Conservation (phyloP, 163 green algal species). For the Trebouxia gelatinosa region DNA sequence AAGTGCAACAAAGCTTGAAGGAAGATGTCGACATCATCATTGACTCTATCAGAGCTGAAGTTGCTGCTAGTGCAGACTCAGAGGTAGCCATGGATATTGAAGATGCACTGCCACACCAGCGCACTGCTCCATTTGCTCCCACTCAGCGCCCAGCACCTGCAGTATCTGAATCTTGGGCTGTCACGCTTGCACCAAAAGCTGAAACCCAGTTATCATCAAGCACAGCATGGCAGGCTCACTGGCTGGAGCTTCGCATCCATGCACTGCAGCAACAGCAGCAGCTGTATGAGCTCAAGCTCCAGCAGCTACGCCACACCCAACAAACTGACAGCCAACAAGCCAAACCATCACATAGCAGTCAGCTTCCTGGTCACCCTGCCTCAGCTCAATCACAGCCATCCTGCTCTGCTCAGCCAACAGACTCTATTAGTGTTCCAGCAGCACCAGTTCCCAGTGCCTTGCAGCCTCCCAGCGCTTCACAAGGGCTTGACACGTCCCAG, state of each 20-base stretch:
- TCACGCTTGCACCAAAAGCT: neutral
- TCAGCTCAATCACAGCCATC: neutral
- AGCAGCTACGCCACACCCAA: neutral
- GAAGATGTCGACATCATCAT: too few species aligned
- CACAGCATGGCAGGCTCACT: conserved; percentile 34
- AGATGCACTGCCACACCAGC: too few species aligned
- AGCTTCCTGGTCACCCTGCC: neutral
- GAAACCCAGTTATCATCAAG: neutral
- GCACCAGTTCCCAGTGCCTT: neutral
- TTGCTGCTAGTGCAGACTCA: too few species aligned
- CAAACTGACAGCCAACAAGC: neutral
- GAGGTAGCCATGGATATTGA: too few species aligned
- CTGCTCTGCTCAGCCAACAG: neutral
- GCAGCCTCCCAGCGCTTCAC: conserved; percentile 33
- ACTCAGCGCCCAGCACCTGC: neutral
- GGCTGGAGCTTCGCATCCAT: conserved; percentile 61
- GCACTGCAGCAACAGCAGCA: conserved; percentile 50
- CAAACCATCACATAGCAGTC: neutral
- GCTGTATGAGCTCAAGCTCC: conserved; percentile 29
- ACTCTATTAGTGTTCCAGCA: neutral
- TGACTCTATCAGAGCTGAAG: too few species aligned
- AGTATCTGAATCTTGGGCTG: too few species aligned
- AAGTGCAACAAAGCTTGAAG: too few species aligned
- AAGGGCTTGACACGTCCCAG: conserved; percentile 39
- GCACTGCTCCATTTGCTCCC: too few species aligned